Conservation (phyloP, 2,329 filamentous ascomycete species). For the Tolypocladium album region DNA sequence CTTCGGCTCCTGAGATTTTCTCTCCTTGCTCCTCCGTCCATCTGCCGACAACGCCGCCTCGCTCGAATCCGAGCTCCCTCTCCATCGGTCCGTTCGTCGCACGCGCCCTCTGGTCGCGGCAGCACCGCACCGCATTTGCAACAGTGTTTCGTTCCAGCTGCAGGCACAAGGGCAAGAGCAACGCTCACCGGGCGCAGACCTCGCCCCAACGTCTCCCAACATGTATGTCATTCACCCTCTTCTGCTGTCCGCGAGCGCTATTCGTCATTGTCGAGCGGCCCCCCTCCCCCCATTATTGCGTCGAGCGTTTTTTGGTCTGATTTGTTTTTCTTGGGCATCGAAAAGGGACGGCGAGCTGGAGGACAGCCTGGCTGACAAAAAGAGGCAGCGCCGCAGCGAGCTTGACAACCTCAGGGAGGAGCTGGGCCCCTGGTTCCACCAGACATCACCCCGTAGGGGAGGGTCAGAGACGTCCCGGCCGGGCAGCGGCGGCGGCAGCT, state of each 20-base stretch:
- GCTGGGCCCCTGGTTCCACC: conserved; percentile 21
- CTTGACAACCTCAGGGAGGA: conserved; percentile 22
- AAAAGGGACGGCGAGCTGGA: background rate
- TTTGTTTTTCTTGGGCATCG: background rate
- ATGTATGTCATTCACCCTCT: background rate
- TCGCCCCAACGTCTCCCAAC: background rate
- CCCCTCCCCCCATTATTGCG: background rate
- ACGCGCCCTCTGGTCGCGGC: background rate
- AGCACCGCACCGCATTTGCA: background rate
- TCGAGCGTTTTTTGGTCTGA: background rate
- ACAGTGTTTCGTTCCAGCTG: background rate
- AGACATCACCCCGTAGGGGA: conserved; percentile 13
- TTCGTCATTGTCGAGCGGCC: background rate
- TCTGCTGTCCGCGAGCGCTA: background rate
- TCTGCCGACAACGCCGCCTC: background rate
- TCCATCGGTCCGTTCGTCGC: background rate
- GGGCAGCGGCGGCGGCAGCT: conserved; percentile 6
- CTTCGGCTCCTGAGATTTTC: background rate
- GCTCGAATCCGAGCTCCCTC: background rate
- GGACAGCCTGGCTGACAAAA: conserved; percentile 20
- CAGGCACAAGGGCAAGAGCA: background rate
- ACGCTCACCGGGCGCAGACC: background rate
- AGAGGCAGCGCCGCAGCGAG: conserved; percentile 20
- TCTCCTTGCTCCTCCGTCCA: background rate
- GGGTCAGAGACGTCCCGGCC: conserved; percentile 1